Base-by-base conservation (phyloP, 1,284 basidiomycete genomes). In the Trametes hirsuta region DNA sequence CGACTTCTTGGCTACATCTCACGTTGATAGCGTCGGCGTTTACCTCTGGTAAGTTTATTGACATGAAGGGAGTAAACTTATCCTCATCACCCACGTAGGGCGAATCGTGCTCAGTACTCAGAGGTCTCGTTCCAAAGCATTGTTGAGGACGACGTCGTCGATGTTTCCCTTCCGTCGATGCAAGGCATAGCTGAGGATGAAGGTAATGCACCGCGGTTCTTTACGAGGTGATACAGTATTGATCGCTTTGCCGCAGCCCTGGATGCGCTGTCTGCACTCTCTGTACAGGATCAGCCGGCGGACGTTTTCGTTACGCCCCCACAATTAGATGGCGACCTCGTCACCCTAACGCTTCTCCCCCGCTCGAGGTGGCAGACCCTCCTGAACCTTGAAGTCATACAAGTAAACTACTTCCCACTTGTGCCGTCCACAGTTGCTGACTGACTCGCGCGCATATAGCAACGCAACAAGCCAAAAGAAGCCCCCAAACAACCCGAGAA, bases 401-500 rank as follows among this genome's bases (percentile, higher is more conserved):
- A 94, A 76, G 91, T 90, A 69, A 61, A 12, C 21, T 56, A 40
- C 41, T 55, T 18, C 47, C 11, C 36, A 5, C 11, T 8, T 12
- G 36, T 40, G 34, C 53, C 39, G 48, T 10, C 9, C 44, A 57
- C 47, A 30, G 0, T 34, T 21, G n/a, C 15, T 48, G 21, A 49
- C 61, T 9, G 61, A 54, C 25, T 10, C 55, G n/a, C 18, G 40
- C 42, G 1, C 22, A 44, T 36, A 45, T 66, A 95, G 89, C 90
- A 91, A 83, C 89, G 96, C 48, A 98, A 99, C 75, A 97, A 97
- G 81, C 96, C 97, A 8, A 96, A 92, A 75, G 95, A 98, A 66
- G 84, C 95, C 0, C 95, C 95, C 3, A 98, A 98, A 76, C 93
- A 90, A 40, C 94, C 95, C 3, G 95, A 98, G 76, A 85, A 93